A percentile compares a stretch with the other conserved stretches of the same genome.
phyloP scores from a whole-genome alignment of 1,284 basidiomycete species.

The Neolentinus lepideus region DNA sequence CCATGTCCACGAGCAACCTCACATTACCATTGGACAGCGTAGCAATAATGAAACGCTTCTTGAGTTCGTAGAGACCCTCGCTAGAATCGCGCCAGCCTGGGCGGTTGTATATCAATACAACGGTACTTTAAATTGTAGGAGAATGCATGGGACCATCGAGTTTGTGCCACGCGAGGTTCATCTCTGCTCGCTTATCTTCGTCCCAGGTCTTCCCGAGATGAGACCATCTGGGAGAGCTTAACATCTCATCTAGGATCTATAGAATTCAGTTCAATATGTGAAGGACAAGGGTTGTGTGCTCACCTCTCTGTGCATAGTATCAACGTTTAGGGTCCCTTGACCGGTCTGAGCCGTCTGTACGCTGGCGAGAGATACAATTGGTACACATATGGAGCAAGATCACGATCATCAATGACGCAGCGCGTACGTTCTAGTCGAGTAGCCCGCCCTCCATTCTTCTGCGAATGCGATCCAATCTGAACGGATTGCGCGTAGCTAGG shows the following conservation, averaged over 20 bases:
- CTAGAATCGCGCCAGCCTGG: constrained; percentile 52
- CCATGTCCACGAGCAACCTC: constrained; percentile 54
- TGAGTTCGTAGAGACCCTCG: constrained; percentile 40
- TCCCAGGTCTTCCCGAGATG: constrained; percentile 34
- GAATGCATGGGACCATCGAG: constrained; percentile 31
- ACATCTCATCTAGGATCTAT: constrained; percentile 52
- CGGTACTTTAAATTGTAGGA: no score
- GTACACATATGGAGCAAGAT: neutral
- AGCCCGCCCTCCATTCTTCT: constrained; percentile 48
- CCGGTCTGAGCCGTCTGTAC: constrained; percentile 33
- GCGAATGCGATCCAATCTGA: constrained; percentile 43
- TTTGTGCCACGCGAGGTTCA: constrained; percentile 50
- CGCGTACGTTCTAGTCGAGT: constrained; percentile 39
- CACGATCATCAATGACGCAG: neutral
- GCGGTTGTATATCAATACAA: neutral
- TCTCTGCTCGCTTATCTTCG: constrained; percentile 30
- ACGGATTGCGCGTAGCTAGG: no score
- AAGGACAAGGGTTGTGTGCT: neutral
- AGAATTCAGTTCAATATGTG: neutral
- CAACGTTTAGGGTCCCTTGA: constrained; percentile 42
- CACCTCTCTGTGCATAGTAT: constrained; percentile 51
- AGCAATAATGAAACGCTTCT: constrained; percentile 41
- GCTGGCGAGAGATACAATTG: constrained; percentile 15
- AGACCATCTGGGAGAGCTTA: constrained; percentile 38
- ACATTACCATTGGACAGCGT: constrained; percentile 60